Conservation (phyloP, 177 flowering plant genomes). For the Telopea speciosissima region DNA sequence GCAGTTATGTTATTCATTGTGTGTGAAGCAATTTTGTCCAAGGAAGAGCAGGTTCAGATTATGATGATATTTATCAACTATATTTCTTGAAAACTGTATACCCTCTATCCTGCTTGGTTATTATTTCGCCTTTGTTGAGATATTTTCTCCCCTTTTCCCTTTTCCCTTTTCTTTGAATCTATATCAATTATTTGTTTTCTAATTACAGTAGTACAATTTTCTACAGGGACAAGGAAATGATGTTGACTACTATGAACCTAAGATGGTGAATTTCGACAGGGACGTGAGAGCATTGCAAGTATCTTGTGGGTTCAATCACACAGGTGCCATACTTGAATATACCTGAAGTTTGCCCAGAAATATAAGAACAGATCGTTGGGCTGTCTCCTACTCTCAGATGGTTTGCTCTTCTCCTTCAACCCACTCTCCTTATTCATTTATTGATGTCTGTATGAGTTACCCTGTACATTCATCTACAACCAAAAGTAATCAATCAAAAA, state of each 20-base stretch:
- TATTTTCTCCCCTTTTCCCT: no score
- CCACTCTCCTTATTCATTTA: background rate
- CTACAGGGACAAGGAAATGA: constrained; percentile 85
- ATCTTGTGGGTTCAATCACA: constrained; percentile 96
- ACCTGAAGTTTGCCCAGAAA: constrained; percentile 3
- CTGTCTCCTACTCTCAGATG: background rate
- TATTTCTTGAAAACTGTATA: no score
- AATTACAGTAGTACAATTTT: constrained; percentile 3
- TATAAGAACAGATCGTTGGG: background rate
- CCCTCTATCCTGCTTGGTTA: no score
- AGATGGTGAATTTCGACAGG: constrained; percentile 38
- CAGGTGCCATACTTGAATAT: constrained; percentile 74
- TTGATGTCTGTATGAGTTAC: background rate
- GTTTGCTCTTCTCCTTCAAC: background rate
- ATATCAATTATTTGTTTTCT: background rate
- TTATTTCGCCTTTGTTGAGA: no score
- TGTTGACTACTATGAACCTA: constrained; percentile 60
- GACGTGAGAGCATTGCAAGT: constrained; percentile 58
- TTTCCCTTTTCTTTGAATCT: background rate
- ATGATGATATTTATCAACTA: no score
- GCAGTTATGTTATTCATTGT: no score
- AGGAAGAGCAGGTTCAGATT: no score
- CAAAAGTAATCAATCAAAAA: no score
- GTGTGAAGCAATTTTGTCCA: no score
- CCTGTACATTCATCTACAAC: background rate